Percentiles rank a stretch among this genome's conserved stretches.
Evolutionary conservation across 1,284 basidiomycete species (phyloP).

Genomic region (Filobasidium uniguttulatum): DNA sequence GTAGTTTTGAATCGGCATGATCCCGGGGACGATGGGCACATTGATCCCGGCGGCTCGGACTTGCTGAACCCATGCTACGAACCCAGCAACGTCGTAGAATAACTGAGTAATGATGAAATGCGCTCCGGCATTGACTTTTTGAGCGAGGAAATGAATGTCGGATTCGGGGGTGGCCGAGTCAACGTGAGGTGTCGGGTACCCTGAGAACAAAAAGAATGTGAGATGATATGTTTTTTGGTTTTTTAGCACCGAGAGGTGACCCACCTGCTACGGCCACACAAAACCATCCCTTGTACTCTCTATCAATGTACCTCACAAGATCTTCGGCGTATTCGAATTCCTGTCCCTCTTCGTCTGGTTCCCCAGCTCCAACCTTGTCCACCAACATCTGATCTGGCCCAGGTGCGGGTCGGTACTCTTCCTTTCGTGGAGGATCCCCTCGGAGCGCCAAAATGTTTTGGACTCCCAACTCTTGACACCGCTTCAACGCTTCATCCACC

Average conservation of each 20-base stretch:
- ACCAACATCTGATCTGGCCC: slow-evolving; percentile 45
- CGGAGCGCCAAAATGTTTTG: slow-evolving; percentile 83
- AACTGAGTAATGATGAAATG: slow-evolving; percentile 93
- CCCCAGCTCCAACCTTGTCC: neutral
- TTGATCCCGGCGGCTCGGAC: slow-evolving; percentile 66
- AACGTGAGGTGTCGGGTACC: slow-evolving; percentile 84
- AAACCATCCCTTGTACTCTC: slow-evolving; percentile 71
- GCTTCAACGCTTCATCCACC: slow-evolving; percentile 67
- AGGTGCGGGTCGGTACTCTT: slow-evolving; percentile 79
- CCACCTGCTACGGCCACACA: slow-evolving; percentile 80
- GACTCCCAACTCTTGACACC: slow-evolving; percentile 68
- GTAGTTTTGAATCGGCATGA: slow-evolving; percentile 98
- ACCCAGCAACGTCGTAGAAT: slow-evolving; percentile 86
- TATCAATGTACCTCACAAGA: slow-evolving; percentile 82
- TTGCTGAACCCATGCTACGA: slow-evolving; percentile 60
- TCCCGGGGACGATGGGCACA: slow-evolving; percentile 82
- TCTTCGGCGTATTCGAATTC: slow-evolving; percentile 77
- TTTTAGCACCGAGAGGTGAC: slow-evolving; percentile 6
- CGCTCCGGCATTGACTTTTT: slow-evolving; percentile 87
- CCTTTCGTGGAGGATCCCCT: slow-evolving; percentile 84
- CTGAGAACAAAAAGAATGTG: slow-evolving; percentile 41
- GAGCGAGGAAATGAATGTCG: slow-evolving; percentile 66
- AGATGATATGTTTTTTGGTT: slow-evolving; percentile 5
- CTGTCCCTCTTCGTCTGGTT: slow-evolving; percentile 5
- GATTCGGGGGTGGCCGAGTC: slow-evolving; percentile 52